phyloP scores from a whole-genome alignment of 306 rosid species.

The Neltuma alba region DNA sequence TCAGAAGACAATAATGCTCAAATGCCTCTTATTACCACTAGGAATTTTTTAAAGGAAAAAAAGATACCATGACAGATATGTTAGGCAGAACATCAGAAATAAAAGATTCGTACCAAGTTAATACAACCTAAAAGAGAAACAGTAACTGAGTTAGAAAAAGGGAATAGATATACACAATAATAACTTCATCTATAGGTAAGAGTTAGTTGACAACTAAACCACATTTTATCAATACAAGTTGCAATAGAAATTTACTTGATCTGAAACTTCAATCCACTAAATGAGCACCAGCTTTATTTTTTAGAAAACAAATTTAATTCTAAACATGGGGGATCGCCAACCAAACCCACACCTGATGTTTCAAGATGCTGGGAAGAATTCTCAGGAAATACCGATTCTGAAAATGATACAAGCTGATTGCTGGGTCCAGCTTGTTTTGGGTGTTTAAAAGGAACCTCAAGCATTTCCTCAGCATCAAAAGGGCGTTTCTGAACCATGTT shows the following conservation, averaged over 20 bases:
- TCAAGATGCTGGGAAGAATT: constrained; percentile 42
- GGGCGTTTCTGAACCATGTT: constrained; percentile 90
- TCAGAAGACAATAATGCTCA: neutral
- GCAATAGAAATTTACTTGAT: constrained; percentile 11
- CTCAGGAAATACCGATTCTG: constrained; percentile 69
- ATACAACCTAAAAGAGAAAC: neutral
- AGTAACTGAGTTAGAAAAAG: neutral
- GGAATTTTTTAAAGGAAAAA: neutral
- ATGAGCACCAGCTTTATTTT: neutral
- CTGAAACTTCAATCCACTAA: constrained; percentile 3
- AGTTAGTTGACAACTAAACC: neutral
- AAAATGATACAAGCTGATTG: constrained; percentile 60
- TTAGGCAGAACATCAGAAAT: neutral
- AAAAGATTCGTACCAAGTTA: neutral
- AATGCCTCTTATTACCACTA: constrained; percentile 3
- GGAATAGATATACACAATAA: neutral
- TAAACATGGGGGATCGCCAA: neutral
- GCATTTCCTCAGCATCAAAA: constrained; percentile 66
- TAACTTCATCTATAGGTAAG: neutral
- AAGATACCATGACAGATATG: neutral
- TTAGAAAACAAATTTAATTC: constrained; percentile 15
- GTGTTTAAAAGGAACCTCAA: constrained; percentile 68
- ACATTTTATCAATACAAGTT: constrained; percentile 12
- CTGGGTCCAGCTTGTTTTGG: constrained; percentile 63
- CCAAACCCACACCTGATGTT: constrained; percentile 64